Base-by-base conservation (phyloP, 2,329 filamentous ascomycete genomes). In the Penicillium concentricum region DNA sequence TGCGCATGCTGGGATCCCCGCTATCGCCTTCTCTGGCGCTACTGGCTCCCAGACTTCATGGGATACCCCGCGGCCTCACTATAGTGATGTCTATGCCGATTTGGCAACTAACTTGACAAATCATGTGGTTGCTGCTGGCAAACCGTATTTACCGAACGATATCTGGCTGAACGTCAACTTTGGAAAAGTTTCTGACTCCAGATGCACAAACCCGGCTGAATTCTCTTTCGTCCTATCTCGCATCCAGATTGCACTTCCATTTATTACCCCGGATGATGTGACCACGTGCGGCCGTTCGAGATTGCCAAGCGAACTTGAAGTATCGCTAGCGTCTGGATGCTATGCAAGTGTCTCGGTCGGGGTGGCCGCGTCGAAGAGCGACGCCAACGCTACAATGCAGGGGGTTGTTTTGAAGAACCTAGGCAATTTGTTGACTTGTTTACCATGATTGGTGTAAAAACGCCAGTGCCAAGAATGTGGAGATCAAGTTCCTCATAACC, bases 111-210 rank as follows among this genome's bases (percentile, higher is more conserved):
- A 81, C 26, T 67, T 90, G 6, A 86, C 84, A 8, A 73, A 82
- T 49, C 76, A 76, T 3, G 66, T 90, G 38, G 67, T 87, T 28
- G 76, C 71, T 1, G 78, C 81, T 0, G 85, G 85, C 38, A 77
- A 77, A 38, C 87, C 88, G 0, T 89, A 87, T 66, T 77, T 90
- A 4, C 87, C 87, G 0, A 65, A 75, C 0, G 78, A 81, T 44
- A 78, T 83, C 3, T 89, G 81, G 69, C 79, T 90, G 32, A 90
- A 90, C 62, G 86, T 90, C 64, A 90, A 90, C 74, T 88, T 88
- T 65, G 84, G 84, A 5, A 57, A 42, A 5, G 81, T 84, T 1
- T 73, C 68, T 2, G 71, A 74, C 6, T 77, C 69, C 0, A 69
- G 71, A 50, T 90, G 87, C 73, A 78, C 74, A 13, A 74, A 76